A percentile compares a stretch with the other conserved stretches of the same genome.
Evolutionary conservation across 495 filamentous ascomycete genomes (phyloP).

Genomic region (Schizothecium vesticola): DNA sequence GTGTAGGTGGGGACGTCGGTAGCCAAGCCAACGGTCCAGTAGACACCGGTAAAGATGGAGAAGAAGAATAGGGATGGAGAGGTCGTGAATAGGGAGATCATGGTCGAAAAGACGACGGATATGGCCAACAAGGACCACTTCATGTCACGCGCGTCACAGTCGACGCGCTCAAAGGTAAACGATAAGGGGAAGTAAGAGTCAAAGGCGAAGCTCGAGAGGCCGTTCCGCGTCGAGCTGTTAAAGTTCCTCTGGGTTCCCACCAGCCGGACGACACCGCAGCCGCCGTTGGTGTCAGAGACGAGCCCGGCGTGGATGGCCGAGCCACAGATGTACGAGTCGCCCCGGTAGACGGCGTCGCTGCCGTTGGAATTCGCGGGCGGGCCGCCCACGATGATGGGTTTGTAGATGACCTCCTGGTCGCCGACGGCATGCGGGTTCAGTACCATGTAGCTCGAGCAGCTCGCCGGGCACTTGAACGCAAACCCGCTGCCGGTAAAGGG

Average conservation of each 20-base stretch:
- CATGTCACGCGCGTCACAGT: constrained; percentile 58
- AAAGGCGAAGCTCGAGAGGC: constrained; percentile 63
- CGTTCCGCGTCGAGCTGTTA: constrained; percentile 52
- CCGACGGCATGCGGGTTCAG: constrained; percentile 72
- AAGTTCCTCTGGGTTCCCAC: constrained; percentile 64
- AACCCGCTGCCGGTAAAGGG: constrained; percentile 66
- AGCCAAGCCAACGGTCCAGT: constrained; percentile 72
- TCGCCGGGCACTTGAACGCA: constrained; percentile 75
- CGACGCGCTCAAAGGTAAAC: constrained; percentile 58
- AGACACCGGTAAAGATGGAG: constrained; percentile 64
- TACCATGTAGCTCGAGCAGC: constrained; percentile 60
- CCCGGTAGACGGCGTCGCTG: constrained; percentile 57
- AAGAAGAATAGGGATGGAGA: constrained; percentile 67
- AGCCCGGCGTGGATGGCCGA: constrained; percentile 74
- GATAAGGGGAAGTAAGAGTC: constrained; percentile 72
- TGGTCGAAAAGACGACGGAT: constrained; percentile 58
- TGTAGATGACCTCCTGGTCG: constrained; percentile 63
- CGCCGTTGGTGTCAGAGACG: constrained; percentile 61
- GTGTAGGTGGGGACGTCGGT: constrained; percentile 65
- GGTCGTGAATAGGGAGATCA: constrained; percentile 64
- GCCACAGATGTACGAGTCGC: constrained; percentile 78
- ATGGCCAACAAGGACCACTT: constrained; percentile 72
- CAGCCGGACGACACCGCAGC: constrained; percentile 56
- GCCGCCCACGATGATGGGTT: constrained; percentile 69
- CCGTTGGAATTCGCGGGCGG: constrained; percentile 44